These are phyloP conservation scores for Westerdykella aurantiaca DNA, from an alignment of 2,329 filamentous ascomycete genomes.

Conservation along the genomic window DNA sequence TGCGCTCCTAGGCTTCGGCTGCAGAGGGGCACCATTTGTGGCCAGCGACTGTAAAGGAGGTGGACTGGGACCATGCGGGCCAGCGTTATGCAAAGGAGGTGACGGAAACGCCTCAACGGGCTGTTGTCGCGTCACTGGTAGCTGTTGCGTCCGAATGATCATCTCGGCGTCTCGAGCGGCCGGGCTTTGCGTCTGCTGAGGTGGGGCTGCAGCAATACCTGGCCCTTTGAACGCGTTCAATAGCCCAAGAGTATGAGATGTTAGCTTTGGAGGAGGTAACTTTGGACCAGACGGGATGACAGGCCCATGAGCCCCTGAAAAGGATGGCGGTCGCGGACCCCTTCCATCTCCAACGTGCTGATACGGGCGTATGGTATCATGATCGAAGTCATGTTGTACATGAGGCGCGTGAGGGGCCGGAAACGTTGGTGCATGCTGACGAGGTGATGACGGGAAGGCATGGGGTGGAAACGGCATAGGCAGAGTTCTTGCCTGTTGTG, in stretches of 20 bases:
- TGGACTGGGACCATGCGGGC: conserved; percentile 21
- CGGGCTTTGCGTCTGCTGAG: conserved; percentile 8
- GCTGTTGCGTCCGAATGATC: conserved; percentile 20
- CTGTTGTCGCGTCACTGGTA: conserved; percentile 14
- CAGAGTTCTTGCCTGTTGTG: conserved; percentile 19
- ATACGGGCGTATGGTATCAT: conserved; percentile 39
- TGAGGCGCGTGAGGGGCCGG: conserved; percentile 13
- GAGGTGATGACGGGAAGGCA: conserved; percentile 19
- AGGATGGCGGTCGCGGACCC: conserved; percentile 38
- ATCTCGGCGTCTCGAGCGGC: conserved; percentile 15
- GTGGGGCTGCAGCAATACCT: conserved; percentile 18
- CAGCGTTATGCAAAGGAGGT: conserved; percentile 10
- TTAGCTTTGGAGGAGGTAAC: conserved; percentile 54
- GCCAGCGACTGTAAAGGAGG: conserved; percentile 28
- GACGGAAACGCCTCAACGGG: conserved; percentile 19
- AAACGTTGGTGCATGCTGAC: conserved; percentile 10
- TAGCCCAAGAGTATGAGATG: conserved; percentile 52
- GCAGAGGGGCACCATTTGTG: conserved; percentile 19
- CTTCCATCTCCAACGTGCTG: conserved; percentile 40
- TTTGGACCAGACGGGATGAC: conserved; percentile 52
- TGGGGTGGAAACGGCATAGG: conserved; percentile 14
- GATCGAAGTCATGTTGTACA: conserved; percentile 16
- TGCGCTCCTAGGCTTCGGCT: conserved; percentile 34
- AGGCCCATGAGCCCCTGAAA: conserved; percentile 37
- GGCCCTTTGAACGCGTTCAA: conserved; percentile 52